Conservation (phyloP, 768 basidiomycete genomes). For the Trametes coccinea region DNA sequence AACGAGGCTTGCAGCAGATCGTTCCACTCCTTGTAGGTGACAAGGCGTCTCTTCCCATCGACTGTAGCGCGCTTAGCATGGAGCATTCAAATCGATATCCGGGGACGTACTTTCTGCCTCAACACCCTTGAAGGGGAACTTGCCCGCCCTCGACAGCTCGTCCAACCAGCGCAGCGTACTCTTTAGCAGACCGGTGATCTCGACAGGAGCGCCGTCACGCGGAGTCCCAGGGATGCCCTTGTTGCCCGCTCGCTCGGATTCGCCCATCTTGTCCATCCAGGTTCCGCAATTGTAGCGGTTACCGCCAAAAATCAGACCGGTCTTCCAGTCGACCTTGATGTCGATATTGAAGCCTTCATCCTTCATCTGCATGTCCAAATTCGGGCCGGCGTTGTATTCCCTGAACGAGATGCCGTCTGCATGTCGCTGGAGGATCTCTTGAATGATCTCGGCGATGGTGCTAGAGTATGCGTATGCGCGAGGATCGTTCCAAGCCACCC, state of each 20-base stretch:
- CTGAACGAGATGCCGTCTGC: conserved; percentile 91
- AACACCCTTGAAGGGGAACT: conserved; percentile 92
- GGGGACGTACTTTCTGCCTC: conserved; percentile 64
- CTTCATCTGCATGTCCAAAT: conserved; percentile 97
- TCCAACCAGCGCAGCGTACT: conserved; percentile 91
- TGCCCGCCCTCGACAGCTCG: conserved; percentile 57
- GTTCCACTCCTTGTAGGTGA: conserved; percentile 92
- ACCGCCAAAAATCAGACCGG: conserved; percentile 87
- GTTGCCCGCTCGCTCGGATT: conserved; percentile 85
- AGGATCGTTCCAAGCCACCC: conserved; percentile 89
- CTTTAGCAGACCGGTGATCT: conserved; percentile 92
- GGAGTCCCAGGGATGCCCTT: conserved; percentile 97
- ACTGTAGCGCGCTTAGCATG: conserved; percentile 44
- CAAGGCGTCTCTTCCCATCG: conserved; percentile 60
- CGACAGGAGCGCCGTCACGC: conserved; percentile 92
- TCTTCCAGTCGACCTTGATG: conserved; percentile 94
- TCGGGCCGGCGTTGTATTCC: conserved; percentile 94
- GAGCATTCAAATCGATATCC: neutral
- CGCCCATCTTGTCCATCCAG: conserved; percentile 99
- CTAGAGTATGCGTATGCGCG: conserved; percentile 79
- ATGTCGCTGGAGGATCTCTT: conserved; percentile 94
- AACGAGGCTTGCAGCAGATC: conserved; percentile 83
- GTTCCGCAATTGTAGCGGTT: conserved; percentile 87
- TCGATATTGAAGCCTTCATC: conserved; percentile 92
- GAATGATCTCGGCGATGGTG: conserved; percentile 91